These are phyloP conservation scores for Thalassiosira ordinaria DNA, from an alignment of 352 stramenopile genomes.

Conservation along the genomic window DNA sequence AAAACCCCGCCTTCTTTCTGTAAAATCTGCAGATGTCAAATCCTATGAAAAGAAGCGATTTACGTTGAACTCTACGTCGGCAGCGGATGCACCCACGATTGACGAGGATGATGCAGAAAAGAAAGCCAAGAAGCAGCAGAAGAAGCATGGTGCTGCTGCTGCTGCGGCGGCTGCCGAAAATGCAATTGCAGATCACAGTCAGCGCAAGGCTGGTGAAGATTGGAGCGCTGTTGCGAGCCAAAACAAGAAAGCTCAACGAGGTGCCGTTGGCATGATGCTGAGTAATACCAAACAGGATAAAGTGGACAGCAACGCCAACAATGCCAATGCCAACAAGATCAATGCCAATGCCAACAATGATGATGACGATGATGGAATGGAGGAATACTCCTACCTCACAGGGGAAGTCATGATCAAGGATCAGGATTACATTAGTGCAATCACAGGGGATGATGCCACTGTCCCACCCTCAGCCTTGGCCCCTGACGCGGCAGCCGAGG, in stretches of 20 bases:
- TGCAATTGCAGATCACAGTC: neutral
- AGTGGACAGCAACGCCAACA: too few species aligned
- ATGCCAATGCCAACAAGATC: too few species aligned
- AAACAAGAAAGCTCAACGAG: neutral
- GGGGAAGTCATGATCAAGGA: slow-evolving; percentile 52
- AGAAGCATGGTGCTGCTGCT: neutral
- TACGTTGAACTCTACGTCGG: slow-evolving; percentile 43
- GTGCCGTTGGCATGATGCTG: neutral
- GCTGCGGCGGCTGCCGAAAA: neutral
- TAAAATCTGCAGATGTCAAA: slow-evolving; percentile 45
- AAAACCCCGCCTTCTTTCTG: slow-evolving; percentile 35
- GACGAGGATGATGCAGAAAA: slow-evolving; percentile 20
- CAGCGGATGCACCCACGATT: slow-evolving; percentile 39
- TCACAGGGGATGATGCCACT: slow-evolving; percentile 44
- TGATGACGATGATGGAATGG: slow-evolving; percentile 47
- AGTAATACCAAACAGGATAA: neutral
- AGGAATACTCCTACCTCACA: slow-evolving; percentile 53
- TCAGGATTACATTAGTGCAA: slow-evolving; percentile 50
- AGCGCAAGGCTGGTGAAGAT: slow-evolving; percentile 31
- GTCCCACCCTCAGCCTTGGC: too few species aligned
- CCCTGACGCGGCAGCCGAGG: too few species aligned
- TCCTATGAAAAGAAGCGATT: slow-evolving; percentile 43
- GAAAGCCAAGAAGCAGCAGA: slow-evolving; percentile 11
- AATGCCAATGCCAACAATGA: slow-evolving; percentile 22
- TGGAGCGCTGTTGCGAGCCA: slow-evolving; percentile 9